Evolutionary conservation across 129 eudicot species (phyloP).

Genomic region (Artemisia tridentata): DNA sequence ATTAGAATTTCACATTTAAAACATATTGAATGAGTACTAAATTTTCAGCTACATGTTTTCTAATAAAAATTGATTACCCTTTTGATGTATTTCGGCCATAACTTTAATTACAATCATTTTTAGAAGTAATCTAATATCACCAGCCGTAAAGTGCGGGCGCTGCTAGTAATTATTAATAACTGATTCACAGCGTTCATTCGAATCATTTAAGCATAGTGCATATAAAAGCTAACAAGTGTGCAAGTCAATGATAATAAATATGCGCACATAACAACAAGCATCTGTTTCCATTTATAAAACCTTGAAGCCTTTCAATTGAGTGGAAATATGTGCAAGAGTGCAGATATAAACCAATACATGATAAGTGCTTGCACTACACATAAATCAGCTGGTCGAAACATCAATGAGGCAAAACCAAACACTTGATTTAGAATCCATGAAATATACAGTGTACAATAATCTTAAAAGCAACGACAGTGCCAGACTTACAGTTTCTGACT

Average conservation of each 20-base stretch:
- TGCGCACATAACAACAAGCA: background rate
- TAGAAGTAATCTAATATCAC: too few species aligned
- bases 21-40: too few species aligned
- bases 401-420: background rate
- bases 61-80: too few species aligned
- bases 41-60: too few species aligned
- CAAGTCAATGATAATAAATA: background rate
- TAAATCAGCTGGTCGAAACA: background rate
- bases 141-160: too few species aligned
- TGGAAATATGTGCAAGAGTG: background rate
- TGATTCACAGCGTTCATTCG: background rate
- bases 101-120: too few species aligned
- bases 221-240: background rate
- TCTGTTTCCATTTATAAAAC: background rate
- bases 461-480: constrained; percentile 1
- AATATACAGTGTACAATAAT: constrained; percentile 1
- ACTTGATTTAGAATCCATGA: background rate
- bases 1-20: too few species aligned
- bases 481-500: constrained; percentile 65
- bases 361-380: constrained; percentile 8
- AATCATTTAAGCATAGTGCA: background rate
- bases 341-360: background rate
- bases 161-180: background rate
- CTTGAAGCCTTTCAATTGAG: background rate
- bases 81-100: too few species aligned